These are phyloP conservation scores for Blastocystis sp. DNA, from an alignment of 352 stramenopile genomes.

Conservation along the genomic window DNA sequence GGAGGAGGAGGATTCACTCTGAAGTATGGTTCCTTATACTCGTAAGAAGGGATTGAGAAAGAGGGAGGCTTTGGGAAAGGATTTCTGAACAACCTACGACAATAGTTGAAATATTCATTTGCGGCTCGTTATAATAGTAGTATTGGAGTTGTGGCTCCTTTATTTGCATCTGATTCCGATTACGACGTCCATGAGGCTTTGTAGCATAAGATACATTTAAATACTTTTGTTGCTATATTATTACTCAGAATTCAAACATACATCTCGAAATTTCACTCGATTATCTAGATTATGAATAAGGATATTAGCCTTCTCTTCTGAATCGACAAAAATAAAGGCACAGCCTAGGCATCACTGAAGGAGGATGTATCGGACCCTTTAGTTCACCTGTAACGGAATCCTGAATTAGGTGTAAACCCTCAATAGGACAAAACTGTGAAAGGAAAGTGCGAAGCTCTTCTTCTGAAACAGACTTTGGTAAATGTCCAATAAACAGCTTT, in stretches of 20 bases:
- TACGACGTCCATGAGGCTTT: not conserved
- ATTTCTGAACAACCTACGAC: not conserved
- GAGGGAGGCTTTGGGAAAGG: not conserved
- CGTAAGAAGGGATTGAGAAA: too few species aligned
- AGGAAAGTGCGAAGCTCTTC: constrained; percentile 6
- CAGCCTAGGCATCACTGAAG: not conserved
- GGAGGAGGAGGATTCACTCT: not conserved
- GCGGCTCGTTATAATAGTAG: not conserved
- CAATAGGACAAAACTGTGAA: constrained; percentile 31
- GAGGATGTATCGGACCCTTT: not conserved
- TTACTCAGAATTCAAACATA: not conserved
- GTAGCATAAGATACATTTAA: constrained; percentile 24
- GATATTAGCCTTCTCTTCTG: not conserved
- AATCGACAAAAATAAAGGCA: constrained; percentile 36
- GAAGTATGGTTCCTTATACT: not conserved
- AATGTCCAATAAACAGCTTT: constrained; percentile 52
- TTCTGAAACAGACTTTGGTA: not conserved
- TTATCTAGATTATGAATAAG: constrained; percentile 2
- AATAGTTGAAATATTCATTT: not conserved
- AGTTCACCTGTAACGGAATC: not conserved
- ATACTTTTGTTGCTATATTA: not conserved
- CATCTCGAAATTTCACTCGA: not conserved
- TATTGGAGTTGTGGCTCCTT: not conserved
- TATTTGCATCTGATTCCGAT: not conserved
- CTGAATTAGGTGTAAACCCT: not conserved